Percentiles rank a stretch among this genome's conserved stretches.
Evolutionary conservation across 2,329 filamentous ascomycete genomes (phyloP).

Genomic region (Fusarium ramigenum): DNA sequence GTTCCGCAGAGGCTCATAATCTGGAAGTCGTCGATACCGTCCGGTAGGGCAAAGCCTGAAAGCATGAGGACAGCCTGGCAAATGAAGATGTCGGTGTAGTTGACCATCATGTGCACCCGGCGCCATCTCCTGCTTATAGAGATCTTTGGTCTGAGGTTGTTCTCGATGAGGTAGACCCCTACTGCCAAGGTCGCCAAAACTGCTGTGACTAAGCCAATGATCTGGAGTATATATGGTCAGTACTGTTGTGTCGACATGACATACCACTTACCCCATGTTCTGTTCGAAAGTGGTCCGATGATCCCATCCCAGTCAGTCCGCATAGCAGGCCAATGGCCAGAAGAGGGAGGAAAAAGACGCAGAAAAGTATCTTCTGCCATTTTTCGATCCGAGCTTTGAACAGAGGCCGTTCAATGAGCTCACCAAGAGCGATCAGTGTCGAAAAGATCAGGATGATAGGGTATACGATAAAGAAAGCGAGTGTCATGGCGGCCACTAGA

Average conservation of each 20-base stretch:
- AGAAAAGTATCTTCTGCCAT: background rate
- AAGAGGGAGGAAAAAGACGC: background rate
- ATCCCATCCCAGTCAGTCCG: background rate
- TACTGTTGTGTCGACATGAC: rapidly evolving
- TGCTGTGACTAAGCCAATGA: rapidly evolving
- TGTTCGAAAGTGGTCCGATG: background rate
- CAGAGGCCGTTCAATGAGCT: background rate
- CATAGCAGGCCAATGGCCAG: background rate
- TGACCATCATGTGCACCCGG: background rate
- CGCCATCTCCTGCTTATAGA: background rate
- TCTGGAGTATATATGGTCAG: rapidly evolving
- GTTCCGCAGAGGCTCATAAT: background rate
- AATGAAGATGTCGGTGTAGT: background rate
- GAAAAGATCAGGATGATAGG: background rate
- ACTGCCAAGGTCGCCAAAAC: background rate
- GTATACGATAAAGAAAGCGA: background rate
- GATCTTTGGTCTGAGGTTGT: background rate
- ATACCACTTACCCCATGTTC: background rate
- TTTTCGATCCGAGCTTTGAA: background rate
- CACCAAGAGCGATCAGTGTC: background rate
- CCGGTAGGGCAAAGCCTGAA: background rate
- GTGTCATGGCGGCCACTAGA: background rate
- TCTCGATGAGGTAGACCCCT: background rate
- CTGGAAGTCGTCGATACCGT: background rate
- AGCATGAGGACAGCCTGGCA: background rate